A percentile compares a stretch with the other conserved stretches of the same genome.
Evolutionary conservation across 23 red algal genomes (phyloP).

Genomic region (Cyanidium caldarium): DNA sequence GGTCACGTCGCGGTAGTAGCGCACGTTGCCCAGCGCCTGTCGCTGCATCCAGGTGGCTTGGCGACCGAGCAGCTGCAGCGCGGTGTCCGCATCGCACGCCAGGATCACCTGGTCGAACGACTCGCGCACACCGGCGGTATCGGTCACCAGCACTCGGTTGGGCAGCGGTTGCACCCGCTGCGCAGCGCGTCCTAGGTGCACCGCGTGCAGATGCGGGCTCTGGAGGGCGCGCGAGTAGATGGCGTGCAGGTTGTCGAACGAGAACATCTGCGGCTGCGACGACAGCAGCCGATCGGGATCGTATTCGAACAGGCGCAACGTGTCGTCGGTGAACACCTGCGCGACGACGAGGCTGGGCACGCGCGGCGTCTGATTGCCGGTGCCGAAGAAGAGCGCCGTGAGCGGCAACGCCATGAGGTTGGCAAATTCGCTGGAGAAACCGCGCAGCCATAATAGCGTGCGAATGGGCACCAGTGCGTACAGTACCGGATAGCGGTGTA

Average conservation of each 20-base stretch:
- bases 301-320: constrained; percentile 15
- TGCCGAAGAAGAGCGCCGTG: constrained; percentile 18
- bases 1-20: constrained; percentile 12
- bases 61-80: background rate
- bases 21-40: constrained; percentile 6
- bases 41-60: constrained; percentile 8
- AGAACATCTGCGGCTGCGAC: constrained; percentile 12
- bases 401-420: constrained; percentile 10
- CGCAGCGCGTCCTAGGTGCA: background rate
- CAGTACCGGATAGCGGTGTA: background rate
- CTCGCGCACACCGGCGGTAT: background rate
- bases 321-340: constrained; percentile 4
- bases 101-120: constrained; percentile 16
- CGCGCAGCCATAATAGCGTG: background rate
- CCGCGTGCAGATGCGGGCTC: background rate
- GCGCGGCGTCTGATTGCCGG: constrained; percentile 16
- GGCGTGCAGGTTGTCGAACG: background rate
- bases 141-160: background rate
- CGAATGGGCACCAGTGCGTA: constrained; percentile 2
- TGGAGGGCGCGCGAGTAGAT: background rate
- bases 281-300: constrained; percentile 9
- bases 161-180: background rate
- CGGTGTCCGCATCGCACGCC: constrained; percentile 6
- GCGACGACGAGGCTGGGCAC: constrained; percentile 8
- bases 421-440: constrained; percentile 9